Evolutionary conservation across 2,329 filamentous ascomycete species (phyloP).

Genomic region (Didymella pomorum): DNA sequence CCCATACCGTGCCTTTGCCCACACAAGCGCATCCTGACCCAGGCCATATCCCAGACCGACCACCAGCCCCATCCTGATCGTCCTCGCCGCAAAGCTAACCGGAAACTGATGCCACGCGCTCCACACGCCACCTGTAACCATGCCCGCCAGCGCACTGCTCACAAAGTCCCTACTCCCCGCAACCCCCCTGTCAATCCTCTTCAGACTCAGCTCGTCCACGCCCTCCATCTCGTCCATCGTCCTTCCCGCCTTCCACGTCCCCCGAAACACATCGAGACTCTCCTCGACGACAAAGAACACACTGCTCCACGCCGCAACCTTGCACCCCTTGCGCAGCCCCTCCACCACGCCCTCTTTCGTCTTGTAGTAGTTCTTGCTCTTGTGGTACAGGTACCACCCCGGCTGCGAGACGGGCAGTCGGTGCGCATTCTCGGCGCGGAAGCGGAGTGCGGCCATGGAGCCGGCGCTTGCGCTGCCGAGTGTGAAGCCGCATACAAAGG

Average conservation of each 20-base stretch:
- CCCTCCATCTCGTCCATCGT: conserved; percentile 48
- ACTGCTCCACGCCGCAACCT: conserved; percentile 75
- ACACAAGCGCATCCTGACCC: conserved; percentile 76
- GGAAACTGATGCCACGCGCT: conserved; percentile 86
- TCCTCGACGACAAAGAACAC: conserved; percentile 85
- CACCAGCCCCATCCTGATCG: conserved; percentile 79
- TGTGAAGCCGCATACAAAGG: conserved; percentile 72
- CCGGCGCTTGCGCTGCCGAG: conserved; percentile 78
- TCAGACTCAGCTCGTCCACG: conserved; percentile 45
- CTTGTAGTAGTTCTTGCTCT: conserved; percentile 92
- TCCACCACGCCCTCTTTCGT: conserved; percentile 80
- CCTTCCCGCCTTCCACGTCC: conserved; percentile 55
- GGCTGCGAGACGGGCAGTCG: conserved; percentile 81
- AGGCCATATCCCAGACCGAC: conserved; percentile 83
- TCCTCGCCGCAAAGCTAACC: conserved; percentile 66
- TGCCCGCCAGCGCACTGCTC: conserved; percentile 81
- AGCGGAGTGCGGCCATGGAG: conserved; percentile 78
- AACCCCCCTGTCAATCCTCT: conserved; percentile 37
- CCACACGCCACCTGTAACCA: conserved; percentile 86
- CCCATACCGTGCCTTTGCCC: conserved; percentile 58
- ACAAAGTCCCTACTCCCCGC: conserved; percentile 69
- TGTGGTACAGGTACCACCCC: conserved; percentile 99
- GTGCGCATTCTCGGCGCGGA: conserved; percentile 96
- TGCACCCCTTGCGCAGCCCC: conserved; percentile 76
- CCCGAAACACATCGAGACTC: conserved; percentile 75